Evolutionary conservation across 1,284 basidiomycete genomes (phyloP).

Genomic region (Apiotrichum veenhuisii): DNA sequence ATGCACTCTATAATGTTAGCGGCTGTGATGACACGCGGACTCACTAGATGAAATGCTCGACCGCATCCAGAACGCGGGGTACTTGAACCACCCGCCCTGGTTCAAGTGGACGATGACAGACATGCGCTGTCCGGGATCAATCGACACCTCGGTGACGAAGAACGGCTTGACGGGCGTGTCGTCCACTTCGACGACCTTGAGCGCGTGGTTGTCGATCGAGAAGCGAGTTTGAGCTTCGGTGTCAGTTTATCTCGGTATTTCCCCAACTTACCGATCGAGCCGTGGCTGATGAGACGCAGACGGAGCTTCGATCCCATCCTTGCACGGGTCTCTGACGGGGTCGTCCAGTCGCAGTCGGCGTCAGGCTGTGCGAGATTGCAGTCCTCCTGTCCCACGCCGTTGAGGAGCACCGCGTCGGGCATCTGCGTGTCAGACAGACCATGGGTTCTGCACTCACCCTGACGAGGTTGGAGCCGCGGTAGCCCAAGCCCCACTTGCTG

Average conservation of each 20-base stretch:
- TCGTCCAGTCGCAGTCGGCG: slow-evolving; percentile 1
- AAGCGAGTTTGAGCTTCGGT: slow-evolving; percentile 15
- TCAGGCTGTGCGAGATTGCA: slow-evolving; percentile 1
- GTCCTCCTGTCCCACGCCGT: slow-evolving; percentile 22
- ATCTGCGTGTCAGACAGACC: not conserved
- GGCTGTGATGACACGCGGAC: not conserved
- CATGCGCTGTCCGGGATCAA: slow-evolving; percentile 37
- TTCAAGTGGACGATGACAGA: slow-evolving; percentile 38
- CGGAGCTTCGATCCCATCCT: slow-evolving; percentile 10
- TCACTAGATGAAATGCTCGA: slow-evolving; percentile 20
- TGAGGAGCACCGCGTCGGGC: slow-evolving; percentile 29
- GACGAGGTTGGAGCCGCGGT: slow-evolving; percentile 3
- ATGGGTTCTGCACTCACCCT: too few species aligned
- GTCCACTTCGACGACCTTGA: slow-evolving; percentile 35
- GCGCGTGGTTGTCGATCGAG: slow-evolving; percentile 33
- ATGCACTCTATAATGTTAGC: slow-evolving; percentile 5
- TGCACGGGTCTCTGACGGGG: slow-evolving; percentile 4
- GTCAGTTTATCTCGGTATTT: not conserved
- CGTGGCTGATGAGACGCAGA: slow-evolving; percentile 23
- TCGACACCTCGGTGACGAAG: slow-evolving; percentile 24
- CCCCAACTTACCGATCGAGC: not conserved
- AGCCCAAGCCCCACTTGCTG: not conserved
- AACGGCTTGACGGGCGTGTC: slow-evolving; percentile 27
- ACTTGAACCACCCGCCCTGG: slow-evolving; percentile 26
- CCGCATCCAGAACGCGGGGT: slow-evolving; percentile 34